These are phyloP conservation scores for Amylostereum chailletii DNA, from an alignment of 1,284 basidiomycete genomes.

Conservation along the genomic window DNA sequence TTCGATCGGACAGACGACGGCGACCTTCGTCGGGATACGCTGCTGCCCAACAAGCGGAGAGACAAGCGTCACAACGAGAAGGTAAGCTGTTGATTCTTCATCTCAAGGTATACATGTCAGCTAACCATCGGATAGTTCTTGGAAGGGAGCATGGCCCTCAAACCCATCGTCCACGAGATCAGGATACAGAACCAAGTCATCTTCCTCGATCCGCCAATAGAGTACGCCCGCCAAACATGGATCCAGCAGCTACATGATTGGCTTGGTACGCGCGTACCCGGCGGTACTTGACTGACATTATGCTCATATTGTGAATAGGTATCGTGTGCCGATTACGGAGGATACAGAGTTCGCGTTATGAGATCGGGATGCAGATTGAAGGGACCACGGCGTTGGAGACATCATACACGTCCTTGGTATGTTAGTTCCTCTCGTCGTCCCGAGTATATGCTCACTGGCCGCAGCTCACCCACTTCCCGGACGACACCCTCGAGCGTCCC, in stretches of 20 bases:
- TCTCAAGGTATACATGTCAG: too few species aligned
- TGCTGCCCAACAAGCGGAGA: constrained; percentile 48
- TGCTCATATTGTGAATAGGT: constrained; percentile 28
- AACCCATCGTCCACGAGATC: constrained; percentile 88
- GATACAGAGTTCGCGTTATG: constrained; percentile 92
- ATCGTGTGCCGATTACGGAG: constrained; percentile 84
- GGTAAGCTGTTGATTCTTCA: constrained; percentile 26
- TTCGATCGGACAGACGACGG: constrained; percentile 70
- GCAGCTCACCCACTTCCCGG: constrained; percentile 71
- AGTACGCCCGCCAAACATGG: constrained; percentile 89
- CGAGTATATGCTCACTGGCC: background rate
- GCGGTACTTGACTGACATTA: background rate
- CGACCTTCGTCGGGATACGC: constrained; percentile 44
- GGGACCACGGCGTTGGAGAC: constrained; percentile 53
- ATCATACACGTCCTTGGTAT: constrained; percentile 76
- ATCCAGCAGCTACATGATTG: constrained; percentile 87
- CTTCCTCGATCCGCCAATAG: constrained; percentile 96
- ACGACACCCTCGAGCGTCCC: constrained; percentile 72
- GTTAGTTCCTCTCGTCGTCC: constrained; percentile 17
- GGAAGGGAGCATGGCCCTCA: constrained; percentile 64
- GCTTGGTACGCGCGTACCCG: constrained; percentile 46
- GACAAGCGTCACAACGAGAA: constrained; percentile 68
- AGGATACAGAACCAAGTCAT: constrained; percentile 98
- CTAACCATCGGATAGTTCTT: constrained; percentile 34
- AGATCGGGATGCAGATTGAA: constrained; percentile 88